Evolutionary conservation across 2,329 filamentous ascomycete species (phyloP).

Genomic region (Aspergillus sp.): DNA sequence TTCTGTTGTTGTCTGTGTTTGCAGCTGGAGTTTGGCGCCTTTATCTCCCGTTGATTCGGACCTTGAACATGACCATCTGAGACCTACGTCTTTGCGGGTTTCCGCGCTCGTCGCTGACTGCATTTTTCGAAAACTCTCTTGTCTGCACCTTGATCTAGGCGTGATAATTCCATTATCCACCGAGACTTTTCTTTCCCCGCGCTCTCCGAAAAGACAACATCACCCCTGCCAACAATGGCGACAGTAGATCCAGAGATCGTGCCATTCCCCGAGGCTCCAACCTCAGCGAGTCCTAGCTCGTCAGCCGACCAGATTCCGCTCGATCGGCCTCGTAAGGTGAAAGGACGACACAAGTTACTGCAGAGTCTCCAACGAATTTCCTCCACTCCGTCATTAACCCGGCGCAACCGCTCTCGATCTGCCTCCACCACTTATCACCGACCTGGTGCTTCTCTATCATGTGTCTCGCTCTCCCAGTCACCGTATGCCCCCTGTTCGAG

Average conservation of each 20-base stretch:
- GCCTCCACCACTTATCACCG: conserved; percentile 68
- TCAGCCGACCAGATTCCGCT: conserved; percentile 36
- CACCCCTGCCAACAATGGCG: conserved; percentile 28
- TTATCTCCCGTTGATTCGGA: conserved; percentile 8
- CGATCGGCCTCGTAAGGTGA: conserved; percentile 57
- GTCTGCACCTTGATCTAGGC: not conserved
- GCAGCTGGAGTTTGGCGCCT: conserved; percentile 9
- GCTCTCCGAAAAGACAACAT: not conserved
- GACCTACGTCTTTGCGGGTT: conserved; percentile 11
- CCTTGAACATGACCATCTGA: conserved; percentile 19
- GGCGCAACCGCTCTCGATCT: conserved; percentile 62
- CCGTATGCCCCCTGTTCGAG: conserved; percentile 55
- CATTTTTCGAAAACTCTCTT: not conserved
- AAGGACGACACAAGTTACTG: conserved; percentile 68
- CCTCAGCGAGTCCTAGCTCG: conserved; percentile 36
- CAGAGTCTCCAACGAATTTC: conserved; percentile 77
- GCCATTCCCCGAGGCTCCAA: conserved; percentile 31
- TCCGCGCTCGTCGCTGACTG: conserved; percentile 12
- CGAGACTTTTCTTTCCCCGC: not conserved
- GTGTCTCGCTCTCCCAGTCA: conserved; percentile 59
- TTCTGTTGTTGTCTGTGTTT: conserved; percentile 4
- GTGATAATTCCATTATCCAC: not conserved
- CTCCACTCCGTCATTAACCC: conserved; percentile 71
- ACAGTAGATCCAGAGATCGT: conserved; percentile 27
- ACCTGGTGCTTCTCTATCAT: conserved; percentile 61